Evolutionary conservation across 2,329 filamentous ascomycete species (phyloP), one percentile per base, ranked within the genome.

Genomic region (Alternaria metachromatica): DNA sequence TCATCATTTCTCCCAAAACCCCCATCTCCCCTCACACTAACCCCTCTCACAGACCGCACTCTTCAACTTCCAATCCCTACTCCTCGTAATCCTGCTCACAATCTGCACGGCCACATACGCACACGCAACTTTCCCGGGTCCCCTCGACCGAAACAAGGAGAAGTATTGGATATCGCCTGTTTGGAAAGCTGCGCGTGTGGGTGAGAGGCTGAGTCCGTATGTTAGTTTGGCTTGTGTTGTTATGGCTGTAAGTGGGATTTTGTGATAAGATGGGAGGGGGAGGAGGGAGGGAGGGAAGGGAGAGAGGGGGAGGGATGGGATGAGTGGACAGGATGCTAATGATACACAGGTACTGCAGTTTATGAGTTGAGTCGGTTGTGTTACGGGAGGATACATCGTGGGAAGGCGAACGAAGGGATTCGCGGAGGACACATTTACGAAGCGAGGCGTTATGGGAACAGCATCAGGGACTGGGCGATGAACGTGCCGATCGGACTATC

Each of bases 41-140:
- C 13, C 1, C 13, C 4, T 6, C 30, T 13, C n/a, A n/a, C n/a
- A 97, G 96, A 92, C 96, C 63, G 96, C 96, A 59, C 91, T 99
- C 76, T 97, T 99, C 90, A 98, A 98, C 84, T 98, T 99, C 85
- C 94, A 97, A 82, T 97, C 94, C 63, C 91, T 98, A 72, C 88
- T 99, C 73, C 89, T 98, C 74, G 95, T 97, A 71, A 89, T 99
- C 75, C 89, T 99, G 55, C 91, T 99, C 72, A 89, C 96, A 72
- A 96, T 98, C 78, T 99, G 96, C 87, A 97, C 96, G 61, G 94
- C 92, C 81, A 90, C 96, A 66, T 98, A 99, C 83, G 88, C 94
- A 60, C 96, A 98, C 84, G 91, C 92, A 74, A 89, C 97, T 68
- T 92, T 96, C 76, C 95, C 96, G 1, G 87, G 90, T 5, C 91